A percentile compares a stretch with the other conserved stretches of the same genome.
phyloP scores from a whole-genome alignment of 371 early-diverging fungal species.

The Mortierella sp. region DNA sequence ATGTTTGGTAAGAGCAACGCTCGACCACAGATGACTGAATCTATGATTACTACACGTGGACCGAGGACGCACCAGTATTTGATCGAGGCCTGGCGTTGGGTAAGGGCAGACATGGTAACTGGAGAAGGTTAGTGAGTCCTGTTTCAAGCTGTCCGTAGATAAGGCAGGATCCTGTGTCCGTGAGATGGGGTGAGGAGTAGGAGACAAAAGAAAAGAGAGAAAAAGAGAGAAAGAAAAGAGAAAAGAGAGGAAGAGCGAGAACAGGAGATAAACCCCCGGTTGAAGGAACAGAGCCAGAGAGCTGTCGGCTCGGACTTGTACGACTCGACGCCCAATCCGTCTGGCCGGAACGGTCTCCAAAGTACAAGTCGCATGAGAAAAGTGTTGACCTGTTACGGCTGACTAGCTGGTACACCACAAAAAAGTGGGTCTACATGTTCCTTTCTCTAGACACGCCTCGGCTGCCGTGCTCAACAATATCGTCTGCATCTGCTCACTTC shows the following conservation, averaged over 20 bases:
- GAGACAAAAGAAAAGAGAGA: not conserved
- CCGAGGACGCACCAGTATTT: conserved; percentile 29
- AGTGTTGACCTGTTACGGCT: too few relatives aligned
- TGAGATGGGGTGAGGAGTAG: too few relatives aligned
- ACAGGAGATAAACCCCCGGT: not conserved
- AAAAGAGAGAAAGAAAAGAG: conserved; percentile 4
- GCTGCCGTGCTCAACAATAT: too few relatives aligned
- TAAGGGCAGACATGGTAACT: not conserved
- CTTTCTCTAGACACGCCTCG: too few relatives aligned
- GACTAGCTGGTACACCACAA: too few relatives aligned
- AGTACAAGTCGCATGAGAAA: too few relatives aligned
- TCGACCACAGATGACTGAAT: not conserved
- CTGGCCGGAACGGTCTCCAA: too few relatives aligned
- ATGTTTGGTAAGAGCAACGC: not conserved
- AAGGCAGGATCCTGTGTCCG: not conserved
- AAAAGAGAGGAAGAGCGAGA: not conserved
- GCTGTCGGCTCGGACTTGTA: too few relatives aligned
- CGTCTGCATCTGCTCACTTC: too few relatives aligned
- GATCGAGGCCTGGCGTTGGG: conserved; percentile 31
- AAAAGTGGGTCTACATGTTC: too few relatives aligned
- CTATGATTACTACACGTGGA: not conserved
- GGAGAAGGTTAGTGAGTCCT: not conserved
- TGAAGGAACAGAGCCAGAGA: too few relatives aligned
- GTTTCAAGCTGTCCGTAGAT: not conserved
- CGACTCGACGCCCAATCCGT: too few relatives aligned